Evolutionary conservation across 768 basidiomycete genomes (phyloP), one percentile per base, ranked within the genome.

Genomic region (Coprinopsis sp.): DNA sequence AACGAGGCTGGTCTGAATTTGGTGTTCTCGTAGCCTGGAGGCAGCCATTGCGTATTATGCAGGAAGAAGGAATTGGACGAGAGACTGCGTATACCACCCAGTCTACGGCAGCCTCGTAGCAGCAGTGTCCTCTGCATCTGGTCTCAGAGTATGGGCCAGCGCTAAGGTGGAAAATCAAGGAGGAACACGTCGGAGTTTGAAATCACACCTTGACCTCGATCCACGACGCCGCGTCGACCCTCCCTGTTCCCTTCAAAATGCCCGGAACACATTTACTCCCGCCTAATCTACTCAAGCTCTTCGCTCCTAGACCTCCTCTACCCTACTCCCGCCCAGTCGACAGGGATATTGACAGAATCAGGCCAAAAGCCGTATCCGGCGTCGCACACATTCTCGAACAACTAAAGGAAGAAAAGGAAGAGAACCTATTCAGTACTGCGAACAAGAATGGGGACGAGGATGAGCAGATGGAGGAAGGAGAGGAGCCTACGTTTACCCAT

Each of bases 281-380:
- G 3, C 92, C 92, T 3, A 96, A 97, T 67, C 80, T 99, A 43
- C 83, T 98, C 64, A 93, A 95, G 64, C 85, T 98, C 54, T 99
- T 98, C 64, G 86, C 91, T 0, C 93, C 96, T 3, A 82, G 96
- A 6, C 91, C 95, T 1, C 88, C 86, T 2, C 77, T 97, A 3
- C 87, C 87, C 1, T 98, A 92, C 62, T 59, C 82, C 24, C 84
- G 91, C 7, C 93, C 95, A 0, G 74, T 91, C 27, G 91, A 88
- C 62, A 83, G 71, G 55, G 91, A 96, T 61, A 82, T 89, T 29
- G 79, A 89, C 66, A 80, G 81, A 25, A 74, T 91, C 49, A 75
- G 69, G 27, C 60, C 65, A 42, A 90, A 94, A 66, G 65, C 77
- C 58, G 81, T 96, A 19, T 51, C 59, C 10, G 93, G 92, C 25